Percentiles rank a stretch among this genome's conserved stretches.
These are phyloP conservation scores for Climacium dendroides DNA, from an alignment of 225 moss, liverwort and hornwort genomes.

Conservation along the genomic window DNA sequence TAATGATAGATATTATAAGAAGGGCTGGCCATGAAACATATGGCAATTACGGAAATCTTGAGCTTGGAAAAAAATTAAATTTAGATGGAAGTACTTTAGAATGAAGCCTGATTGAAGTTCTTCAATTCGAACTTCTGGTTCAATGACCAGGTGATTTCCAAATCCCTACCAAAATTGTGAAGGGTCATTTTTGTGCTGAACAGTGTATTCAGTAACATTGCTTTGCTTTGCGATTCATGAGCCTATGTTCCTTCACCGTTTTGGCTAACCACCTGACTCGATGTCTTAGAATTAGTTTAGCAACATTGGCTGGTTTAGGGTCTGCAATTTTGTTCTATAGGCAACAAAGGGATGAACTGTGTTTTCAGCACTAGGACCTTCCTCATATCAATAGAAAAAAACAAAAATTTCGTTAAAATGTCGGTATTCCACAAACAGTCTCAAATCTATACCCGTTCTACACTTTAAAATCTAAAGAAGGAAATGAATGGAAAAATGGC, in stretches of 20 bases:
- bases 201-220: neutral
- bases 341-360: neutral
- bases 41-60: neutral
- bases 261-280: neutral
- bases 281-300: neutral
- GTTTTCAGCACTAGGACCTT: neutral
- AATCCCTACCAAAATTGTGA: neutral
- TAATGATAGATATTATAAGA: neutral
- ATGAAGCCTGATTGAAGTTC: neutral
- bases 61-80: neutral
- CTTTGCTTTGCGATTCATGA: neutral
- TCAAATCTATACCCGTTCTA: too few relatives aligned
- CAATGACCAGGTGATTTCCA: neutral
- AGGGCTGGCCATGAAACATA: neutral
- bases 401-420: too few relatives aligned
- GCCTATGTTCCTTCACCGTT: neutral
- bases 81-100: neutral
- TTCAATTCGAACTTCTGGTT: neutral
- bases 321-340: neutral
- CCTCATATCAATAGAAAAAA: neutral
- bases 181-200: neutral
- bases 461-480: too few relatives aligned
- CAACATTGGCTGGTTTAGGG: neutral
- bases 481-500: too few relatives aligned
- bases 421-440: too few relatives aligned